These are phyloP conservation scores for Boletus reticuloceps DNA, from an alignment of 768 basidiomycete species.

Conservation along the genomic window DNA sequence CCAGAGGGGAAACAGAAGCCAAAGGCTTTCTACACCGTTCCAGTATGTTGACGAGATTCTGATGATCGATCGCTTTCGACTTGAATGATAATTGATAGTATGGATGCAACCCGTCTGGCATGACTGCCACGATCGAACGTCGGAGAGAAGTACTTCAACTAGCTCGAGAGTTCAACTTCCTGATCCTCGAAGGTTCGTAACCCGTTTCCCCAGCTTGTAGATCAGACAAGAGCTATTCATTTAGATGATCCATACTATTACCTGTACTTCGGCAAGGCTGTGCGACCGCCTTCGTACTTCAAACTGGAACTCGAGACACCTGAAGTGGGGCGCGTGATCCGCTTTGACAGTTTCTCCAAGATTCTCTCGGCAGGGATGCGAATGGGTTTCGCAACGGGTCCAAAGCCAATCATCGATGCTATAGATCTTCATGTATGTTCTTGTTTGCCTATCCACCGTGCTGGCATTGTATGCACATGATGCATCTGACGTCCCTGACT, in stretches of 20 bases:
- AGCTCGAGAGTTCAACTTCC: constrained; percentile 67
- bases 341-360: constrained; percentile 91
- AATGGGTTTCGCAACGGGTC: constrained; percentile 80
- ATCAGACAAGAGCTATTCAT: background rate
- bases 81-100: constrained; percentile 41
- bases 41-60: constrained; percentile 40
- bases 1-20: constrained; percentile 68
- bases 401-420: constrained; percentile 58
- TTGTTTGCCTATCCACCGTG: constrained; percentile 14
- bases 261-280: constrained; percentile 66
- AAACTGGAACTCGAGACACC: constrained; percentile 66
- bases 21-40: constrained; percentile 78
- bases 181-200: constrained; percentile 77
- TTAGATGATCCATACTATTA: constrained; percentile 80
- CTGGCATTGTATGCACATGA: background rate
- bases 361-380: constrained; percentile 74
- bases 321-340: constrained; percentile 73
- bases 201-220: background rate
- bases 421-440: constrained; percentile 68
- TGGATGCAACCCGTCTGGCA: constrained; percentile 86
- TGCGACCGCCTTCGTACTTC: constrained; percentile 78
- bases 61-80: constrained; percentile 1
- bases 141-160: constrained; percentile 70
- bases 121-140: constrained; percentile 68
- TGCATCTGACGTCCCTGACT: constrained; percentile 8